Percentiles rank a stretch among this genome's conserved stretches.
These are phyloP conservation scores for Penicillium salamii DNA, from an alignment of 495 filamentous ascomycete species.

Conservation along the genomic window DNA sequence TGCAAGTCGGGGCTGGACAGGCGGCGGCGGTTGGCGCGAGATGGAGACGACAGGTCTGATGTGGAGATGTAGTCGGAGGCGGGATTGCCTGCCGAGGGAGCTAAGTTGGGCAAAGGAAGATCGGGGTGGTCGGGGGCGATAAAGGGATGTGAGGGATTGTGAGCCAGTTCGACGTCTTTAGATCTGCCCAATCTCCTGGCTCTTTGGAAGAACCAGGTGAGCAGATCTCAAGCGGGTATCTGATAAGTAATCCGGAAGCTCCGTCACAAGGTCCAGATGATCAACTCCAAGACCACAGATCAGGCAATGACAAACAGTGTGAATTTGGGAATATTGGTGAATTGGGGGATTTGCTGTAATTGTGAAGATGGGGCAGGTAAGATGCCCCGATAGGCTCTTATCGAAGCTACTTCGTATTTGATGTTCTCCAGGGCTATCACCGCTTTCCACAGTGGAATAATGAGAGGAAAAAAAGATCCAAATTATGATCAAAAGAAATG, in stretches of 20 bases:
- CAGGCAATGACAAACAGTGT: too few relatives aligned
- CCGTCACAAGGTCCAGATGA: conserved; percentile 3
- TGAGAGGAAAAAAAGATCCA: too few relatives aligned
- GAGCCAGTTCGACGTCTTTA: conserved; percentile 61
- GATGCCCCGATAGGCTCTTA: too few relatives aligned
- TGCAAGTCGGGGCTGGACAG: conserved; percentile 26
- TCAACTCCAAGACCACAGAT: neutral
- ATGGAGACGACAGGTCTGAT: conserved; percentile 8
- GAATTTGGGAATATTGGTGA: neutral
- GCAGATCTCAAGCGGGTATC: conserved; percentile 35
- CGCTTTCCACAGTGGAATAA: too few relatives aligned
- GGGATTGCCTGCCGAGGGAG: conserved; percentile 19
- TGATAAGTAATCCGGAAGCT: conserved; percentile 10
- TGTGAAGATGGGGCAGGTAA: neutral
- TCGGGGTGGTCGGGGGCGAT: conserved; percentile 59
- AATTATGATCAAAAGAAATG: too few relatives aligned
- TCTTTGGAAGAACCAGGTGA: conserved; percentile 51
- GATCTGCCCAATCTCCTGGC: conserved; percentile 49
- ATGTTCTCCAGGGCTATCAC: too few relatives aligned
- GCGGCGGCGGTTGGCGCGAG: conserved; percentile 24
- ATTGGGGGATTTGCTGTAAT: neutral
- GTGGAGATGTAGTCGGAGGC: conserved; percentile 8
- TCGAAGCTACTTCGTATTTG: too few relatives aligned
- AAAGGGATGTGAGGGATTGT: conserved; percentile 51
- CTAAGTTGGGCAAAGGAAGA: conserved; percentile 37